Conservation (phyloP, 2,329 filamentous ascomycete species). For the Pestalotiopsis sp. region DNA sequence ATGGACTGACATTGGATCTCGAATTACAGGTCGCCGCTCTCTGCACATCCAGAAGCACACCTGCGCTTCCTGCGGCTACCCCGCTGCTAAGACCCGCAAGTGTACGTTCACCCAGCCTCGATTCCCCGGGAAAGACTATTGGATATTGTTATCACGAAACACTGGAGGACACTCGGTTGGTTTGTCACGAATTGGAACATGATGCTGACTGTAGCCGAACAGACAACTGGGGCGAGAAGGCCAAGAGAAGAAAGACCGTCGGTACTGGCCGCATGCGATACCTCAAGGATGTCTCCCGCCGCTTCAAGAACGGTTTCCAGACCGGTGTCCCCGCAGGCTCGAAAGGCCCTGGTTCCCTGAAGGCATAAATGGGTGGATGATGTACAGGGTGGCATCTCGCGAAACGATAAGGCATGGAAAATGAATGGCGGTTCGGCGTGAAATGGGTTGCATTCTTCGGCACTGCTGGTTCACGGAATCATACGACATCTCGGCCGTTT, state of each 20-base stretch:
- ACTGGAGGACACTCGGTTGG: constrained; percentile 13
- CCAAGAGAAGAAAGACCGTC: constrained; percentile 99
- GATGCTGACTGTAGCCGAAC: constrained; percentile 29
- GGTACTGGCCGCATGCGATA: constrained; percentile 95
- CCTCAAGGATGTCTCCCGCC: constrained; percentile 88
- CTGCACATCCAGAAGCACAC: constrained; percentile 99
- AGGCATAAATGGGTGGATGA: constrained; percentile 32
- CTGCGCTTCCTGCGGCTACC: constrained; percentile 94
- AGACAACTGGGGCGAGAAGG: constrained; percentile 99
- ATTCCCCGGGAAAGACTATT: neutral
- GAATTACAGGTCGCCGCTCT: constrained; percentile 78
- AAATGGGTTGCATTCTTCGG: constrained; percentile 26
- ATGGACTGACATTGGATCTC: constrained; percentile 25
- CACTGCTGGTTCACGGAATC: constrained; percentile 35
- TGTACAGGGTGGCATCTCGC: constrained; percentile 33
- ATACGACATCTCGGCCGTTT: constrained; percentile 27
- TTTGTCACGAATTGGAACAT: neutral
- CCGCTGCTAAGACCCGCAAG: constrained; percentile 95
- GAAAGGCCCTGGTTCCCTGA: constrained; percentile 66
- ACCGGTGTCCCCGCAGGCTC: constrained; percentile 77
- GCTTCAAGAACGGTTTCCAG: constrained; percentile 99
- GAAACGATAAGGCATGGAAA: constrained; percentile 35
- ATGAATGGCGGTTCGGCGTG: constrained; percentile 22
- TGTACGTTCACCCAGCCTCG: constrained; percentile 69
- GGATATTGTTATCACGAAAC: neutral